phyloP scores from a whole-genome alignment of 2,329 filamentous ascomycete genomes.

The Scedosporium boydii region DNA sequence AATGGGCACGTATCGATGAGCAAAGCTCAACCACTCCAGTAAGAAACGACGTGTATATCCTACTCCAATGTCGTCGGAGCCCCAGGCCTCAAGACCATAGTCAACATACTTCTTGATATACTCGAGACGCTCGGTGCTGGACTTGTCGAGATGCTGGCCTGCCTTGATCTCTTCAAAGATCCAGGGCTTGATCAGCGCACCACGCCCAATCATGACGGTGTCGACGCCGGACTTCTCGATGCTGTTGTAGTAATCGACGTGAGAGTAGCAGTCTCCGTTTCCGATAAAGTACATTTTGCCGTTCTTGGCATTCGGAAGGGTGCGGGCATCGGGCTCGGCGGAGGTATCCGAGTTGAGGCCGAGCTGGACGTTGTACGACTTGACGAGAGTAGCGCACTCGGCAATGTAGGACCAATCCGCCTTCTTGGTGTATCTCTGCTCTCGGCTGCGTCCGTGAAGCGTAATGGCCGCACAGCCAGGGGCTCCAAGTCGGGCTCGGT shows the following conservation, averaged over 20 bases:
- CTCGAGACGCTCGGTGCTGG: slow-evolving; percentile 70
- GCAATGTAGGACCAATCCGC: slow-evolving; percentile 97
- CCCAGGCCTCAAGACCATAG: slow-evolving; percentile 91
- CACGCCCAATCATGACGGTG: slow-evolving; percentile 93
- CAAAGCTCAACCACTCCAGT: slow-evolving; percentile 92
- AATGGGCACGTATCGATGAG: slow-evolving; percentile 82
- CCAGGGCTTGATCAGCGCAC: slow-evolving; percentile 96
- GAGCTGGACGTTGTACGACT: slow-evolving; percentile 63
- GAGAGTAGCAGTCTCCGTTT: slow-evolving; percentile 94
- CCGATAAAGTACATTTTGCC: slow-evolving; percentile 83
- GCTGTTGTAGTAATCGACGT: slow-evolving; percentile 75
- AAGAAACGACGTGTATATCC: slow-evolving; percentile 87
- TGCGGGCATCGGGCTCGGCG: slow-evolving; percentile 65
- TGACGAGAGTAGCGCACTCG: slow-evolving; percentile 77
- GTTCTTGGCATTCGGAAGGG: slow-evolving; percentile 54
- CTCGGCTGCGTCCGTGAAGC: slow-evolving; percentile 82
- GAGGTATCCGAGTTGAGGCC: slow-evolving; percentile 64
- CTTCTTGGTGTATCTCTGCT: slow-evolving; percentile 83
- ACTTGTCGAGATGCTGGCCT: slow-evolving; percentile 92
- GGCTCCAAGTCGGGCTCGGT: slow-evolving; percentile 59
- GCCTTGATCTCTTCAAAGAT: slow-evolving; percentile 92
- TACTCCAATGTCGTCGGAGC: slow-evolving; percentile 86
- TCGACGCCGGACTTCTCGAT: slow-evolving; percentile 73
- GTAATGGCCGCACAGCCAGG: slow-evolving; percentile 92
- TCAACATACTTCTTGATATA: slow-evolving; percentile 85